Conservation (phyloP, 768 basidiomycete genomes). For the Chalciporus chontae region DNA sequence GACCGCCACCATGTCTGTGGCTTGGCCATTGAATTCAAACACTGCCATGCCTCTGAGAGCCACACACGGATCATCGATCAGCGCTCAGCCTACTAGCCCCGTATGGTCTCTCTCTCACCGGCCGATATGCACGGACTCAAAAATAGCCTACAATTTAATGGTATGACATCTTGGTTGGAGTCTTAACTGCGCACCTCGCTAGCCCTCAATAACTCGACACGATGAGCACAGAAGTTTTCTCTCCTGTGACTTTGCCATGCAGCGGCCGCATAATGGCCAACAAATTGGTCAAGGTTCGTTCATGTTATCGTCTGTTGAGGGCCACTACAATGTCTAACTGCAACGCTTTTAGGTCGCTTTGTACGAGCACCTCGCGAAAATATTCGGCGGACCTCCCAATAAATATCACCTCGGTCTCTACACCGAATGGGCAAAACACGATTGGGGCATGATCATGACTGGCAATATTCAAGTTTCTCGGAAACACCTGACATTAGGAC, state of each 20-base stretch:
- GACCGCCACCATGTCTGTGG: no score
- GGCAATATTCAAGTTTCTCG: constrained; percentile 75
- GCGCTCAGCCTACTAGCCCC: no score
- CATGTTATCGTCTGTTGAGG: background rate
- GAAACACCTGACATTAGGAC: constrained; percentile 65
- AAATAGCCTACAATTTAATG: no score
- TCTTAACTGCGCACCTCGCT: no score
- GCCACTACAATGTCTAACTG: background rate
- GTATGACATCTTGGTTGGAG: no score
- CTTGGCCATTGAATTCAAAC: no score
- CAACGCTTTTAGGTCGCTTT: constrained; percentile 63
- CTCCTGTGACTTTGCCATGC: constrained; percentile 30
- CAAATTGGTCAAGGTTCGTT: constrained; percentile 50
- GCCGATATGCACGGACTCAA: no score
- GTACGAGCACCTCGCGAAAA: constrained; percentile 76
- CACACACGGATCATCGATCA: no score
- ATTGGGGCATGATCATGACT: constrained; percentile 87
- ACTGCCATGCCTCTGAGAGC: no score
- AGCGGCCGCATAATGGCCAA: constrained; percentile 39
- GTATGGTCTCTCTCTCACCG: no score
- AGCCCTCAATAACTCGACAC: background rate
- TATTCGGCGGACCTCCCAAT: constrained; percentile 73
- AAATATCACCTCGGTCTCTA: constrained; percentile 62
- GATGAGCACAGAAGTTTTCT: constrained; percentile 22
- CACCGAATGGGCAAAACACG: constrained; percentile 64